Percentiles rank a stretch among this genome's conserved stretches.
phyloP scores from a whole-genome alignment of 495 filamentous ascomycete genomes.

The Hyphodiscus hymeniophilus region DNA sequence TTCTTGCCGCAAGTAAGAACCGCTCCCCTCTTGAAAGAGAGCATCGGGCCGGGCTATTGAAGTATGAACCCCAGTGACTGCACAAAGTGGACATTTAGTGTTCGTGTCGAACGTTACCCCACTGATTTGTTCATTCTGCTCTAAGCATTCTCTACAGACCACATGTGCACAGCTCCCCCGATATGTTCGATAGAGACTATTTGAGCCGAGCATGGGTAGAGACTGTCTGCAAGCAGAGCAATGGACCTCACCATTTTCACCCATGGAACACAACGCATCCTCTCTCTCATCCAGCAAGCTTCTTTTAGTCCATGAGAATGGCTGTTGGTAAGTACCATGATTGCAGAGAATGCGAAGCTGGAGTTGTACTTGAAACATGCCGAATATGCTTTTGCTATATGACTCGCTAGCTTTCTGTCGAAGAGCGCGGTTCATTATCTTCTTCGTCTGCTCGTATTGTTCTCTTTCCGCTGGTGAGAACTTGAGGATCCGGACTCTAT shows the following conservation, averaged over 20 bases:
- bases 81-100: too few relatives aligned
- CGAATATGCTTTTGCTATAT: constrained; percentile 19
- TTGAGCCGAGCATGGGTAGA: constrained; percentile 3
- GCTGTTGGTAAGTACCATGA: constrained; percentile 35
- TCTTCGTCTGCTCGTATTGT: constrained; percentile 1
- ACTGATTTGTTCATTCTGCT: too few relatives aligned
- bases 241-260: constrained; percentile 2
- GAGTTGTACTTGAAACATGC: constrained; percentile 33
- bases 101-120: too few relatives aligned
- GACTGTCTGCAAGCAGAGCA: constrained; percentile 7
- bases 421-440: background rate
- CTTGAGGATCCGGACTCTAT: background rate
- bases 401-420: constrained; percentile 1
- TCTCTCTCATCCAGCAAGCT: constrained; percentile 4
- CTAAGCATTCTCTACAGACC: constrained; percentile 8
- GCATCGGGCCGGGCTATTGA: background rate
- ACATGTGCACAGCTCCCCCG: constrained; percentile 4
- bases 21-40: background rate
- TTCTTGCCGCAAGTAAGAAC: constrained; percentile 3
- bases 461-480: constrained; percentile 6
- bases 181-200: constrained; percentile 4
- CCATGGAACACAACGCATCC: constrained; percentile 4
- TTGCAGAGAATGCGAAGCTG: constrained; percentile 39
- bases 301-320: constrained; percentile 16
- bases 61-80: too few relatives aligned